Conservation (phyloP, 1,139 yeast genomes). For the Pneumocystis oryctolagi region DNA sequence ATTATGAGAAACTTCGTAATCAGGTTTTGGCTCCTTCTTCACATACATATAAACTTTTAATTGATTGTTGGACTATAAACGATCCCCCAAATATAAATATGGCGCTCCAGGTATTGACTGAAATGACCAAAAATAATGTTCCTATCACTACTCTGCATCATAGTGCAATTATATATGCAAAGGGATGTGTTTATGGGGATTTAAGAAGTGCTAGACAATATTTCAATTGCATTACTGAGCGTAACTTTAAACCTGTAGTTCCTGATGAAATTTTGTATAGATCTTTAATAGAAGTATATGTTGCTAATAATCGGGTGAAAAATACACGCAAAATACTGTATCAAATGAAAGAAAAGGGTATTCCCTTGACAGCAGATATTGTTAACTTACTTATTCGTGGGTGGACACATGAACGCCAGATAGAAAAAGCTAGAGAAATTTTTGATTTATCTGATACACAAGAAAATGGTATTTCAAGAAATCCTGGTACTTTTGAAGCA, state of each 20-base stretch:
- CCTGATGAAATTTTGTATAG: conserved; percentile 29
- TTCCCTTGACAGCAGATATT: conserved; percentile 26
- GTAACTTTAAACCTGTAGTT: conserved; percentile 14
- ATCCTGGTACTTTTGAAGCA: conserved; percentile 28
- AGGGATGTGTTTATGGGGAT: conserved; percentile 27
- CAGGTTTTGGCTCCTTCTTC: conserved; percentile 24
- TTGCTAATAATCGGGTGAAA: conserved; percentile 22
- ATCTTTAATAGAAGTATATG: conserved; percentile 28
- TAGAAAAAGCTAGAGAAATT: conserved; percentile 22
- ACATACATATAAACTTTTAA: conserved; percentile 29
- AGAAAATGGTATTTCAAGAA: conserved; percentile 16
- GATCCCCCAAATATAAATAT: conserved; percentile 24
- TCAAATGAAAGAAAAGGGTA: conserved; percentile 25
- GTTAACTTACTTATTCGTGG: conserved; percentile 27
- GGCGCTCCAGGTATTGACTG: conserved; percentile 26
- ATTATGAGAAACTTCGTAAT: conserved; percentile 21
- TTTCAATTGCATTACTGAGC: conserved; percentile 17
- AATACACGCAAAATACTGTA: conserved; percentile 23
- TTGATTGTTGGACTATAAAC: conserved; percentile 26
- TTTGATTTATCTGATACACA: conserved; percentile 22
- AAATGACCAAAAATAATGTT: conserved; percentile 19
- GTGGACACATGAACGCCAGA: conserved; percentile 24
- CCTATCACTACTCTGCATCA: conserved; percentile 24
- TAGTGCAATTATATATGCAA: conserved; percentile 28
- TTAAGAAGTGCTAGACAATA: conserved; percentile 25